Evolutionary conservation across 257 asterid genomes (phyloP), one percentile per base, ranked within the genome.

Genomic region (Rubia yunnanensis): DNA sequence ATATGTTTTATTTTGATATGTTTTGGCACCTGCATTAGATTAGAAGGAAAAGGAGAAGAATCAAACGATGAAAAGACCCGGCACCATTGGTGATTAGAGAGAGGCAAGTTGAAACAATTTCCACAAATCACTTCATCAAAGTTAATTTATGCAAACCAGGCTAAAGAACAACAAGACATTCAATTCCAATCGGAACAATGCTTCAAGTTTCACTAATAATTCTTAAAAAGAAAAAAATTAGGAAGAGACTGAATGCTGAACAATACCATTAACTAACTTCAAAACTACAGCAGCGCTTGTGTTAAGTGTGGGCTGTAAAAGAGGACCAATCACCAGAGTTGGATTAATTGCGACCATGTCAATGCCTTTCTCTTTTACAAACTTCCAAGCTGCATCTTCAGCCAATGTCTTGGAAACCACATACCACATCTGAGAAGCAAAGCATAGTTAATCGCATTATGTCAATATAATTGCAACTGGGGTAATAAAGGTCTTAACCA

Each of bases 371-470:
- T 86, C 94, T 70, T 79, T 84, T 61, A 70, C 88, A 77, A 84
- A 88, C 75, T 86, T 81, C 91, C 94, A 88, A 1, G 91, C 96
- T 71, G 94, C 94, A 30, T 86, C 91, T 81, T 88, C 96, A 3
- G 96, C 94, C 80, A 88, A 70, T 44, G 91, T 86, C 72, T 88
- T 88, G 27, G 96, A 88, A 60, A 88, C 94, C 38, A 79, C 80
- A 60, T 88, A 88, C 96, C 96, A 88, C 63, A 70, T 72, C 96
- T 88, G 77, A 59, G n/a, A 53, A 18, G 7, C 24, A 60, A 20
- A 28, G 38, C 20, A 60, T 14, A 15, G 52, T 44, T 44, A 44
- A 17, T 0, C 48, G 3, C 46, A 1, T 17, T 39, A 11, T 11
- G 3, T 11, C 48, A 5, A 39, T 48, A 11, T 20, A 50, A 38